phyloP scores from a whole-genome alignment of 1,284 basidiomycete genomes.

The Peniophora sp. region DNA sequence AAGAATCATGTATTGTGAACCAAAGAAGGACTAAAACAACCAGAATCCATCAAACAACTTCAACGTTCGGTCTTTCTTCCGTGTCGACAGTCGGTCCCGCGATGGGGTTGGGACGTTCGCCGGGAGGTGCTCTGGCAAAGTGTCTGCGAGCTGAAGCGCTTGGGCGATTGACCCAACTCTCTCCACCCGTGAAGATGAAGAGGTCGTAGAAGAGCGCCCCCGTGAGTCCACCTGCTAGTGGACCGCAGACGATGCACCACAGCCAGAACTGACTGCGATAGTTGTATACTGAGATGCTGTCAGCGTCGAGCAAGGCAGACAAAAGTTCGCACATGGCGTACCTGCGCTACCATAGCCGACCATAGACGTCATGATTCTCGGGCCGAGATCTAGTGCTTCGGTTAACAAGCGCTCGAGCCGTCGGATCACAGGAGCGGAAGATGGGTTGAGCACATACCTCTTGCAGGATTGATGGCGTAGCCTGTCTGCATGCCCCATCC shows the following conservation, averaged over 20 bases:
- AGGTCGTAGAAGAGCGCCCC: constrained; percentile 46
- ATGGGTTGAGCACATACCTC: not conserved
- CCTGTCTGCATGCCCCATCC: constrained; percentile 48
- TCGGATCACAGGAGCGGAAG: not conserved
- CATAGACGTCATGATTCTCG: constrained; percentile 48
- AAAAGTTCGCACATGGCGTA: constrained; percentile 6
- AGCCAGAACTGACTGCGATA: constrained; percentile 64
- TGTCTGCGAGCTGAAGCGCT: constrained; percentile 12
- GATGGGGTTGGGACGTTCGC: no score
- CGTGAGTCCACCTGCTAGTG: constrained; percentile 45
- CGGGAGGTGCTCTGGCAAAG: no score
- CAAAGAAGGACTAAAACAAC: no score
- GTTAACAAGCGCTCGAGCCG: not conserved
- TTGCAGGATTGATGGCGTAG: constrained; percentile 36
- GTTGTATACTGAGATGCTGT: constrained; percentile 26
- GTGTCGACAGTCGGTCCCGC: no score
- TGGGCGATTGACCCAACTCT: constrained; percentile 47
- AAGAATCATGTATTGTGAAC: no score
- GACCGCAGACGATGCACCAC: constrained; percentile 60
- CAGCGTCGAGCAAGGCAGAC: not conserved
- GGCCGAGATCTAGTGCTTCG: constrained; percentile 44
- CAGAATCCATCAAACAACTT: no score
- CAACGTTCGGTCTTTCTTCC: no score
- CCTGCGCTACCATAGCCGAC: constrained; percentile 47
- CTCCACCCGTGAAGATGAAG: constrained; percentile 43